Conservation (phyloP, 441 rosid genomes). For the Adansonia gregorii region DNA sequence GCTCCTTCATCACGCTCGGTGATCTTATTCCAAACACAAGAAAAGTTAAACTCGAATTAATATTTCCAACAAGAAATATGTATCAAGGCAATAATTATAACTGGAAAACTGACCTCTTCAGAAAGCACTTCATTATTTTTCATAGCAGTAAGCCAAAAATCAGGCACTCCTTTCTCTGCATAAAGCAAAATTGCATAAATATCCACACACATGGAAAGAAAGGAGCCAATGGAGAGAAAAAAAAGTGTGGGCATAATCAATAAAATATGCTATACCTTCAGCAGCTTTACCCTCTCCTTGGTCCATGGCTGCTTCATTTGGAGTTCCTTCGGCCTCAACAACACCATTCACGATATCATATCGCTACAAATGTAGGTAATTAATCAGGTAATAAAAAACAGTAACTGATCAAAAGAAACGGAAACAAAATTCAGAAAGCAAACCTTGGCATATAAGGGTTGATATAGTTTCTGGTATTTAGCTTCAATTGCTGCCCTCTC, state of each 20-base stretch:
- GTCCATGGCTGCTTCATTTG: slow-evolving; percentile 46
- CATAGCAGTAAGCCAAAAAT: slow-evolving; percentile 85
- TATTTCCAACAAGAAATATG: background rate
- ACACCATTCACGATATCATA: slow-evolving; percentile 78
- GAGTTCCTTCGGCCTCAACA: slow-evolving; percentile 59
- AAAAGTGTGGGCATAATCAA: no score
- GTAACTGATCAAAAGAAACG: background rate
- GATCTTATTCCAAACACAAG: slow-evolving; percentile 45
- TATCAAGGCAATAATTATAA: background rate
- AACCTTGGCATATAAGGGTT: slow-evolving; percentile 83
- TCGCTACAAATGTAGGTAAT: slow-evolving; percentile 46
- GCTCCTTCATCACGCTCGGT: slow-evolving; percentile 91
- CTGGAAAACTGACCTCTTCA: slow-evolving; percentile 62
- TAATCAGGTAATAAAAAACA: slow-evolving; percentile 8
- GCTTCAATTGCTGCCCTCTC: slow-evolving; percentile 92
- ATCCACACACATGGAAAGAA: background rate
- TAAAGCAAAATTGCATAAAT: slow-evolving; percentile 25
- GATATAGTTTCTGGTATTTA: slow-evolving; percentile 79
- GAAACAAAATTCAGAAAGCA: background rate
- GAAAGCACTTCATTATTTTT: slow-evolving; percentile 81
- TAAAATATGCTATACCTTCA: no score
- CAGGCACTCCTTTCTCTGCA: slow-evolving; percentile 90
- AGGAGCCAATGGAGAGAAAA: background rate
- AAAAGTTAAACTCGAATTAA: background rate
- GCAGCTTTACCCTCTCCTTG: slow-evolving; percentile 53